Percentiles rank a stretch among this genome's conserved stretches.
These are phyloP conservation scores for Alternaria burnsii DNA, from an alignment of 2,329 filamentous ascomycete genomes.

Conservation along the genomic window DNA sequence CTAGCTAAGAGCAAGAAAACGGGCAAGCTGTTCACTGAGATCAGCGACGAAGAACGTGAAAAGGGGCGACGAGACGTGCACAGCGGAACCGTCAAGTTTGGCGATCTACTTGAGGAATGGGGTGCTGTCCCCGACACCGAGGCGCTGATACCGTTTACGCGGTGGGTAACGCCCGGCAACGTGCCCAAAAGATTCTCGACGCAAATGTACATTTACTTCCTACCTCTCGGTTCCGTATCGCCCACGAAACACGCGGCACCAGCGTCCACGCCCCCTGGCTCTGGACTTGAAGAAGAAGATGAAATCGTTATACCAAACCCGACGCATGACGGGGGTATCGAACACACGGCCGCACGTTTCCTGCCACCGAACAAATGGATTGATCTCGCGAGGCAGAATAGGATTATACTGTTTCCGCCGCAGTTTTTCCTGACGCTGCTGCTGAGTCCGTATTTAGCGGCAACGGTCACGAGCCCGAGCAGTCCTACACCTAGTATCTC, in stretches of 20 bases:
- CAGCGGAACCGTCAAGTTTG: conserved; percentile 69
- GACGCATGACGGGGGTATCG: conserved; percentile 73
- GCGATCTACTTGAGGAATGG: conserved; percentile 67
- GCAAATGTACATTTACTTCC: conserved; percentile 95
- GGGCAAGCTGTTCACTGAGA: conserved; percentile 65
- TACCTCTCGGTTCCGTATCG: conserved; percentile 64
- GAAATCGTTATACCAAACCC: conserved; percentile 73
- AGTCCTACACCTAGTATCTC: conserved; percentile 38
- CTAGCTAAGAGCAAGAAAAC: conserved; percentile 67
- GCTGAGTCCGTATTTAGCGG: conserved; percentile 63
- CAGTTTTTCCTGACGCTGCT: conserved; percentile 78
- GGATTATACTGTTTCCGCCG: conserved; percentile 88
- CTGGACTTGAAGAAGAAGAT: conserved; percentile 41
- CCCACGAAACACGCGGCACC: conserved; percentile 45
- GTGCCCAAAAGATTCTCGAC: conserved; percentile 84
- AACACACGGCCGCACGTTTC: conserved; percentile 81
- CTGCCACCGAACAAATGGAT: conserved; percentile 76
- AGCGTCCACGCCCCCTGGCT: conserved; percentile 41
- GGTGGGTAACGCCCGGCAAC: conserved; percentile 85
- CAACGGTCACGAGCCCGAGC: conserved; percentile 25
- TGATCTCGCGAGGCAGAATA: conserved; percentile 65
- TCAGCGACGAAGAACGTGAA: conserved; percentile 69
- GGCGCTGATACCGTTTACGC: conserved; percentile 80
- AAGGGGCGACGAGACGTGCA: conserved; percentile 75
- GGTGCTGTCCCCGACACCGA: conserved; percentile 72